Conservation (phyloP, 1,284 basidiomycete species). For the Microbotryum saponariae region DNA sequence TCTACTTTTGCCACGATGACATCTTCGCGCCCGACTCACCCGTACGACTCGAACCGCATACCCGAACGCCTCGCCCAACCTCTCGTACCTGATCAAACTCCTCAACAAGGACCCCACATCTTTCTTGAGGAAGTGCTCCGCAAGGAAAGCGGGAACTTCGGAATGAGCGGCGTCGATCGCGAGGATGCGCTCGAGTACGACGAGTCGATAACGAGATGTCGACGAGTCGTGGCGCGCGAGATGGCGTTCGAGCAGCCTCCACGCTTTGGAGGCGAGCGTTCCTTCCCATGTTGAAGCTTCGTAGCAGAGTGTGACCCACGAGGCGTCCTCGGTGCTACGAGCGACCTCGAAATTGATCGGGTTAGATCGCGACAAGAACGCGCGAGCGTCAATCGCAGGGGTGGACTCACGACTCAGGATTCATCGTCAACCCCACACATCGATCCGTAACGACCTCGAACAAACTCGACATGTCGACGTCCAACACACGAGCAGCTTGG, state of each 20-base stretch:
- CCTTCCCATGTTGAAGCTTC: conserved; percentile 71
- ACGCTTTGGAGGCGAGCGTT: conserved; percentile 67
- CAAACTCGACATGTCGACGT: conserved; percentile 77
- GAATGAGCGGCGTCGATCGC: conserved; percentile 54
- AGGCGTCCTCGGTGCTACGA: conserved; percentile 59
- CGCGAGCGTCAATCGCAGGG: no score
- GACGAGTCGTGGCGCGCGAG: conserved; percentile 69
- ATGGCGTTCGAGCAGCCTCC: conserved; percentile 75
- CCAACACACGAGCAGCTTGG: conserved; percentile 62
- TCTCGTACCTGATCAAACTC: conserved; percentile 63
- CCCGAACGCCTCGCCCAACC: conserved; percentile 67
- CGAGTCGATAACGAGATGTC: conserved; percentile 57
- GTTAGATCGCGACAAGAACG: conserved; percentile 1
- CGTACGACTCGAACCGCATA: conserved; percentile 58
- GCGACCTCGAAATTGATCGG: conserved; percentile 17
- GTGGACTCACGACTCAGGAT: conserved; percentile 15
- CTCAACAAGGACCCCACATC: conserved; percentile 72
- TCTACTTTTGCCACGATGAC: conserved; percentile 2
- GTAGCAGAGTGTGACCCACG: conserved; percentile 74
- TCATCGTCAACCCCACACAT: conserved; percentile 57
- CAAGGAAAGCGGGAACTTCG: conserved; percentile 72
- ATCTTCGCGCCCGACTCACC: conserved; percentile 53
- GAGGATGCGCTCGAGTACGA: conserved; percentile 65
- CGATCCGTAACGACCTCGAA: conserved; percentile 70
- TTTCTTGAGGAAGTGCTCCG: conserved; percentile 59